These are phyloP conservation scores for Phellopilus nigrolimitatus DNA, from an alignment of 1,284 basidiomycete genomes.

Conservation along the genomic window DNA sequence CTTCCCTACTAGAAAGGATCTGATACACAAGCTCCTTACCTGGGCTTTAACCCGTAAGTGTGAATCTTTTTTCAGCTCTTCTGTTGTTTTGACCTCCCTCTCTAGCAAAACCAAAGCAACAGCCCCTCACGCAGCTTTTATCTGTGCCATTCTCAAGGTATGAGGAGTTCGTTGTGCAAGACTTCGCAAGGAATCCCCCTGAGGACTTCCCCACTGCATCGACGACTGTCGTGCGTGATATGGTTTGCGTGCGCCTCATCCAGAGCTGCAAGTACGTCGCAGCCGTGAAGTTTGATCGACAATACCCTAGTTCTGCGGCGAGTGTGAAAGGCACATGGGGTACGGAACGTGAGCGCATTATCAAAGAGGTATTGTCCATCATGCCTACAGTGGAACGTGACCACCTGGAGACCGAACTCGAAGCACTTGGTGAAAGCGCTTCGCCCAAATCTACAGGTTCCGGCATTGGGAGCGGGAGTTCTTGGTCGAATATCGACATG, in stretches of 20 bases:
- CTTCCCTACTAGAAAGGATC: conserved; percentile 43
- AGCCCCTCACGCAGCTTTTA: conserved; percentile 54
- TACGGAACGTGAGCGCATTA: conserved; percentile 58
- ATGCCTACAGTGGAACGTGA: conserved; percentile 55
- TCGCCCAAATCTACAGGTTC: conserved; percentile 21
- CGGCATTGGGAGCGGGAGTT: conserved; percentile 19
- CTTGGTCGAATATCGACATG: conserved; percentile 19
- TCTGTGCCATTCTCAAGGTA: conserved; percentile 57
- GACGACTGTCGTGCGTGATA: conserved; percentile 65
- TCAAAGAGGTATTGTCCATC: conserved; percentile 57
- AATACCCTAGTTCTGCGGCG: conserved; percentile 41
- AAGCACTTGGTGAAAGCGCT: conserved; percentile 25
- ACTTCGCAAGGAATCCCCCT: conserved; percentile 55
- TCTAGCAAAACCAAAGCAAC: conserved; percentile 53
- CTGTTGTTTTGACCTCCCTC: conserved; percentile 8
- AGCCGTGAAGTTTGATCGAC: conserved; percentile 71
- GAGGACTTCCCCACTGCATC: conserved; percentile 41
- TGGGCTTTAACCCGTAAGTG: conserved; percentile 67
- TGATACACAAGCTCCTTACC: conserved; percentile 57
- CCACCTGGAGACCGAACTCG: conserved; percentile 49
- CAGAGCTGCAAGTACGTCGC: conserved; percentile 69
- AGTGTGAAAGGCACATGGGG: conserved; percentile 27
- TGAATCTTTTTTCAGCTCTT: not conserved
- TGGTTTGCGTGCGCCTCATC: conserved; percentile 76
- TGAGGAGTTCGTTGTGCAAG: conserved; percentile 54